These are phyloP conservation scores for Stropharia rugosoannulata DNA, from an alignment of 768 basidiomycete species.

Conservation along the genomic window DNA sequence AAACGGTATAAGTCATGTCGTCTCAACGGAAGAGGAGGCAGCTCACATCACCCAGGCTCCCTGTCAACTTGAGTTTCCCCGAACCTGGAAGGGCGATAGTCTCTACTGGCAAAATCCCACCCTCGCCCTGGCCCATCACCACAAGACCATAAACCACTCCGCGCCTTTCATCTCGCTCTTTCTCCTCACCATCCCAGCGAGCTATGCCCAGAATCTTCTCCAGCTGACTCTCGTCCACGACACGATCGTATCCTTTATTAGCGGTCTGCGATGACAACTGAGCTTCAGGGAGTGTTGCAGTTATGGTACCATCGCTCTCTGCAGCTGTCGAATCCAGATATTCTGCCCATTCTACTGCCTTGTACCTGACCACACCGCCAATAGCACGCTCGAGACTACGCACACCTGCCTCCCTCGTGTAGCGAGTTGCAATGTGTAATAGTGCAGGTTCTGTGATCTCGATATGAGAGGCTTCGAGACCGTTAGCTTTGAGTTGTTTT, in stretches of 20 bases:
- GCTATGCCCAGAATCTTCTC: slow-evolving; percentile 83
- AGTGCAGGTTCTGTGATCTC: slow-evolving; percentile 69
- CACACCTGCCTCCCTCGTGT: slow-evolving; percentile 93
- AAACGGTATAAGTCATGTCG: not conserved
- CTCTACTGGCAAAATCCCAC: slow-evolving; percentile 84
- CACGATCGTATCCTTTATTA: slow-evolving; percentile 46
- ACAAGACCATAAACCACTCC: slow-evolving; percentile 87
- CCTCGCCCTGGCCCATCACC: slow-evolving; percentile 87
- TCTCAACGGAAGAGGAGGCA: not conserved
- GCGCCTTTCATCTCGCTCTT: slow-evolving; percentile 67
- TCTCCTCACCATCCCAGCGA: slow-evolving; percentile 77
- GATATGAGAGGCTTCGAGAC: slow-evolving; percentile 60
- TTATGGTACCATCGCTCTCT: slow-evolving; percentile 12
- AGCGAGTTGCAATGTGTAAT: slow-evolving; percentile 70
- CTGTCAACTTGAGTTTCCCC: slow-evolving; percentile 76
- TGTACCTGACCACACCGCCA: slow-evolving; percentile 84
- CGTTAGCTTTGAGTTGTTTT: slow-evolving; percentile 83
- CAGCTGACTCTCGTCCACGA: slow-evolving; percentile 70
- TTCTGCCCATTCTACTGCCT: slow-evolving; percentile 91
- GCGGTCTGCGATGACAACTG: slow-evolving; percentile 14
- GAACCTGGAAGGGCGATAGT: slow-evolving; percentile 75
- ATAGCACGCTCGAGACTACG: slow-evolving; percentile 85
- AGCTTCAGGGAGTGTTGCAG: slow-evolving; percentile 2
- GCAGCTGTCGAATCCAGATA: slow-evolving; percentile 42
- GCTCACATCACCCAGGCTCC: slow-evolving; percentile 76